These are phyloP conservation scores for Fragilaria radians DNA, from an alignment of 108 stramenopile genomes.

Conservation along the genomic window DNA sequence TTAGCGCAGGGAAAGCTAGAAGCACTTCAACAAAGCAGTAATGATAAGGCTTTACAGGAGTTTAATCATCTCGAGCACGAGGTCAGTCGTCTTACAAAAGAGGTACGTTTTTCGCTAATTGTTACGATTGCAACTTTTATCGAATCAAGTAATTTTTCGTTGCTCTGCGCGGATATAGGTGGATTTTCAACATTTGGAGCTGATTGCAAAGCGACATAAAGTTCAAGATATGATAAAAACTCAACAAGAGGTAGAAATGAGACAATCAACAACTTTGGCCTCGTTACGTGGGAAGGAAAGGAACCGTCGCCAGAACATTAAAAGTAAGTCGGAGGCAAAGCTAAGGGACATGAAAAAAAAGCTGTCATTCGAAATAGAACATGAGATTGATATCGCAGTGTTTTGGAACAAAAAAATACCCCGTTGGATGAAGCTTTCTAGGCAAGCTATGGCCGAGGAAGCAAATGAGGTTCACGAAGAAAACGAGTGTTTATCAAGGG, in stretches of 20 bases:
- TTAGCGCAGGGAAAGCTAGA: neutral
- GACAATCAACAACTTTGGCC: neutral
- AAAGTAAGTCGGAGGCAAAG: neutral
- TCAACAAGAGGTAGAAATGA: neutral
- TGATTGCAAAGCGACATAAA: constrained; percentile 9
- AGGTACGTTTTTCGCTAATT: constrained; percentile 4
- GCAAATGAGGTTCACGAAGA: neutral
- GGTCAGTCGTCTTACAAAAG: constrained; percentile 2
- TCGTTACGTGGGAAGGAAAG: neutral
- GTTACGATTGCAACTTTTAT: neutral
- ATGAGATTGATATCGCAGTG: neutral
- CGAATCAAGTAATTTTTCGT: neutral
- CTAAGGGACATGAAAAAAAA: neutral
- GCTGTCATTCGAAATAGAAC: neutral
- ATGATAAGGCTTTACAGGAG: neutral
- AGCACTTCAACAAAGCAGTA: neutral
- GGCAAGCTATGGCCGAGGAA: neutral
- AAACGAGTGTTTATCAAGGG: neutral
- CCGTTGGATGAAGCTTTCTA: neutral
- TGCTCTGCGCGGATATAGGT: neutral
- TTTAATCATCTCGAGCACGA: neutral
- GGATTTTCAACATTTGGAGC: constrained; percentile 15
- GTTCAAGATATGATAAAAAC: neutral
- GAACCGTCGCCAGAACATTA: neutral
- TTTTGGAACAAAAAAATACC: neutral